phyloP scores from a whole-genome alignment of 2,329 filamentous ascomycete species.

The Colletotrichum plurivorum region DNA sequence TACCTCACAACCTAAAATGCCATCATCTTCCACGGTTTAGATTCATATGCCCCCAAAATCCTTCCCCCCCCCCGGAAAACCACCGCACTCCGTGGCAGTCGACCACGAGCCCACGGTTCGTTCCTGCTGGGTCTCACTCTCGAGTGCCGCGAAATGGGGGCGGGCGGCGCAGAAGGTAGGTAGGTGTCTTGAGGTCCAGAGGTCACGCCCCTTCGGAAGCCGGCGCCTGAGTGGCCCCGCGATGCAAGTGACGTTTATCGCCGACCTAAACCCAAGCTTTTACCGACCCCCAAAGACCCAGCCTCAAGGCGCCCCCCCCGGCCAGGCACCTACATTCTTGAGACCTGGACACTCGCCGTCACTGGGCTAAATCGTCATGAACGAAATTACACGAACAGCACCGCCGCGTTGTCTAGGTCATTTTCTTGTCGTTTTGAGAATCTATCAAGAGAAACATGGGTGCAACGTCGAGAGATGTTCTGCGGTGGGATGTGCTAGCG shows the following conservation, averaged over 20 bases:
- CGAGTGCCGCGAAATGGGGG: too few species aligned
- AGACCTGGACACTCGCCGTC: background rate
- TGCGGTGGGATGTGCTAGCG: slow-evolving; percentile 3
- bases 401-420: background rate
- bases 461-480: background rate
- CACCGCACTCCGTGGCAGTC: background rate
- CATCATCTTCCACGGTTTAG: slow-evolving; percentile 15
- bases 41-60: background rate
- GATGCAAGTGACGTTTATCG: slow-evolving; percentile 15
- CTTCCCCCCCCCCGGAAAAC: background rate
- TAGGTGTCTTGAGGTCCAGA: background rate
- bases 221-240: background rate
- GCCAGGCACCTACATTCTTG: slow-evolving; percentile 25
- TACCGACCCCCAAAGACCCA: background rate
- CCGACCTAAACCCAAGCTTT: background rate
- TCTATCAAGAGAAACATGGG: background rate
- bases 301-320: background rate
- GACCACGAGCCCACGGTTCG: slow-evolving; percentile 17
- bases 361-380: slow-evolving; percentile 6
- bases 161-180: background rate
- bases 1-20: slow-evolving; percentile 24
- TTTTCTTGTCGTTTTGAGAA: background rate
- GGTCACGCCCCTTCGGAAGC: background rate
- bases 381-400: background rate
- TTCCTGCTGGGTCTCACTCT: background rate